These are phyloP conservation scores for Fusarium sp. DNA, from an alignment of 2,329 filamentous ascomycete species.

Conservation along the genomic window DNA sequence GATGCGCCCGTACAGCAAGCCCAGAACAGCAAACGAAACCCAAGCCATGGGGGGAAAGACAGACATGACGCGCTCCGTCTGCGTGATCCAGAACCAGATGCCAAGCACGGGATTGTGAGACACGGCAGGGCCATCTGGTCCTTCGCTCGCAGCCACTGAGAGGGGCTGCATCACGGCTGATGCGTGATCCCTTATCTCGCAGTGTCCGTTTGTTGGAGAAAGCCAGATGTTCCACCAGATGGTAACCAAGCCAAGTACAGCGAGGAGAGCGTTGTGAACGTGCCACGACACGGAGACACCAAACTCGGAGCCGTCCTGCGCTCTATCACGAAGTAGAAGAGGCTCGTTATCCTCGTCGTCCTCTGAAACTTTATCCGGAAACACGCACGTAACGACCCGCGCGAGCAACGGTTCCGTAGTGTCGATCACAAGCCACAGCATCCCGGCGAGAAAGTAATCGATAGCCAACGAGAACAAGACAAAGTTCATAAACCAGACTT, in stretches of 20 bases:
- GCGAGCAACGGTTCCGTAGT: constrained; percentile 52
- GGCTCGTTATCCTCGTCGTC: constrained; percentile 48
- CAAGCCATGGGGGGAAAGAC: constrained; percentile 60
- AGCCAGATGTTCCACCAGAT: constrained; percentile 63
- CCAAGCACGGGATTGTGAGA: constrained; percentile 45
- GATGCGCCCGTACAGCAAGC: constrained; percentile 58
- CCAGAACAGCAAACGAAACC: constrained; percentile 60
- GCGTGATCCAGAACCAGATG: constrained; percentile 57
- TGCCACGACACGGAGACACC: constrained; percentile 53
- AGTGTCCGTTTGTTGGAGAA: constrained; percentile 55
- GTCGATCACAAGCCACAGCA: constrained; percentile 55
- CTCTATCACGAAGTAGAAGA: constrained; percentile 38
- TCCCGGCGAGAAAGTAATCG: constrained; percentile 58
- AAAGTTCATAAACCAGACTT: constrained; percentile 57
- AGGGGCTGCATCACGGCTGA: neutral
- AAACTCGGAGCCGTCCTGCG: constrained; percentile 1
- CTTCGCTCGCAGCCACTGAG: neutral
- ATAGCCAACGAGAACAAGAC: constrained; percentile 59
- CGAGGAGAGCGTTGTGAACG: constrained; percentile 53
- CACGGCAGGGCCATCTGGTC: constrained; percentile 17
- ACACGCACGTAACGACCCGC: constrained; percentile 31
- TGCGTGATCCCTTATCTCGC: constrained; percentile 36
- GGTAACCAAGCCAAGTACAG: constrained; percentile 50
- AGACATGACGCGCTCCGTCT: constrained; percentile 49
- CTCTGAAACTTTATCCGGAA: constrained; percentile 19